A percentile compares a stretch with the other conserved stretches of the same genome.
Evolutionary conservation across 768 basidiomycete genomes (phyloP).

Genomic region (Boletus subcaerulescens): DNA sequence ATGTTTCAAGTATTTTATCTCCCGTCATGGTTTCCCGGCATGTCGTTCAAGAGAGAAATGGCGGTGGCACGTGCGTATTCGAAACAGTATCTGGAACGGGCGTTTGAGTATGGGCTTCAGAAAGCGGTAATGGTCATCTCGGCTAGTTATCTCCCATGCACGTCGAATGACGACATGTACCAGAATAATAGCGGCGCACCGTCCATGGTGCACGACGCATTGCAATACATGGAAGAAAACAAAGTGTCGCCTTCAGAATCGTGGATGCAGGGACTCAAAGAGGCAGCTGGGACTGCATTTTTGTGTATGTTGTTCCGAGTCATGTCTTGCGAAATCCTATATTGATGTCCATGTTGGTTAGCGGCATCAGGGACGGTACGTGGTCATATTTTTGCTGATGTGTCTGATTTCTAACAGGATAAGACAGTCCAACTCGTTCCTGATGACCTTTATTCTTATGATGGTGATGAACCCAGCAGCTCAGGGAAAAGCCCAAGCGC

Average conservation of each 20-base stretch:
- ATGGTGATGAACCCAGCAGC: neutral
- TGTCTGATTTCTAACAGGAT: neutral
- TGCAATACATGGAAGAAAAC: neutral
- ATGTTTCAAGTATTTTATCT: neutral
- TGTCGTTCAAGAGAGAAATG: neutral
- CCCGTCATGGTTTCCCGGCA: neutral
- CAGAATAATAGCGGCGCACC: neutral
- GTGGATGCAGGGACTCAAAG: neutral
- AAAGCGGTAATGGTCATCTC: neutral
- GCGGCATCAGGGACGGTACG: neutral
- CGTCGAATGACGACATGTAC: neutral
- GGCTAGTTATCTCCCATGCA: too few relatives aligned
- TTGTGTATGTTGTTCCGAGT: neutral
- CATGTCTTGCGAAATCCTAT: too few relatives aligned
- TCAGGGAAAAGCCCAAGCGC: neutral
- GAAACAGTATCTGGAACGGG: neutral
- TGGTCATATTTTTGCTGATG: rapidly evolving
- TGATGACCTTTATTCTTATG: neutral
- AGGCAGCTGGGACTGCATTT: neutral
- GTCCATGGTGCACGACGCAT: neutral
- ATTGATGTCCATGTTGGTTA: neutral
- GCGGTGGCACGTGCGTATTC: neutral
- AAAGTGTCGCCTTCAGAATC: neutral
- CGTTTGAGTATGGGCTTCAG: neutral
- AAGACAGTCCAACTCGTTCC: neutral